Conservation (phyloP, 345 rosid genomes). For the Citrus reticulata region DNA sequence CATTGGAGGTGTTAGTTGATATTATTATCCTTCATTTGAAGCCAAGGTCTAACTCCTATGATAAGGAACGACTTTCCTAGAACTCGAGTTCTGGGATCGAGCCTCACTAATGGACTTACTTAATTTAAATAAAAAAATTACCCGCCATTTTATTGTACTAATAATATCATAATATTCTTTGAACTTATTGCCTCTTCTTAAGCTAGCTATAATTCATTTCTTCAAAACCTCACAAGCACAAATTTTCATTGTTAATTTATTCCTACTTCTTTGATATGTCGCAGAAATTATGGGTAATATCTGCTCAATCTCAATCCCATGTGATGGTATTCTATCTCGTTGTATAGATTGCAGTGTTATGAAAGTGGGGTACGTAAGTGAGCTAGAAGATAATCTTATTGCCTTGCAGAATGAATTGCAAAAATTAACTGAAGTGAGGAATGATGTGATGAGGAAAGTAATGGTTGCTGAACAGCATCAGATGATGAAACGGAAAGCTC, state of each 20-base stretch:
- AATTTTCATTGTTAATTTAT: neutral
- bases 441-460: neutral
- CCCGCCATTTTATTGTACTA: no score
- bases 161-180: no score
- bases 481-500: neutral
- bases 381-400: neutral
- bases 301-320: neutral
- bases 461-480: neutral
- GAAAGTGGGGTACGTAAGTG: neutral
- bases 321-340: neutral
- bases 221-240: no score
- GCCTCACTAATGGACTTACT: no score
- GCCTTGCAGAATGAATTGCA: neutral
- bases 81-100: no score
- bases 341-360: neutral
- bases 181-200: no score
- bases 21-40: no score
- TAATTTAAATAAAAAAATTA: no score
- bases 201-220: no score
- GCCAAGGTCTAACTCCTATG: no score
- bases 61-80: no score
- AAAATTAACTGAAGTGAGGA: neutral
- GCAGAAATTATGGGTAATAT: neutral
- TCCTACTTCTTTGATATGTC: neutral
- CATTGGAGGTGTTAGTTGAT: no score